Evolutionary conservation across 2,329 filamentous ascomycete genomes (phyloP), one percentile per base, ranked within the genome.

Genomic region (Cladobotryum mycophilum): DNA sequence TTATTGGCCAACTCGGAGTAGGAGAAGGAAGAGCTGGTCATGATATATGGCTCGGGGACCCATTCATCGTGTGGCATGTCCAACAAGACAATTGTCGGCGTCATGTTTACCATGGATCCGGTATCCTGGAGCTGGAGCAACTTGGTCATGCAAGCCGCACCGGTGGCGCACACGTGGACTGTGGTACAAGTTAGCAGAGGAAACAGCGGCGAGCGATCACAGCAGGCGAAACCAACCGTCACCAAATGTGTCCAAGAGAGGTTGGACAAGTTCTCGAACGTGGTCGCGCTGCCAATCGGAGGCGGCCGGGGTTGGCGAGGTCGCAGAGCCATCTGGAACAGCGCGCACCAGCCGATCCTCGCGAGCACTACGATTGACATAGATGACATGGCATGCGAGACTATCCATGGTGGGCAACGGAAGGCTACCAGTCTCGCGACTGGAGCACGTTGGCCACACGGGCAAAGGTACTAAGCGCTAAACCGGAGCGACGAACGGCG

Each of bases 381-480:
- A 83, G 55, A 83, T 77, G 57, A 82, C 73, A 64, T 81, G 77
- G 64, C 78, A 81, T 53, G 70, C 69, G 61, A 75, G 72, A 63
- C 71, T 72, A 65, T 82, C 79, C 79, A 82, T 82, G 64, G 67
- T 74, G 70, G 52, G 70, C 68, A 70, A 71, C 67, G 64, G 70
- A 67, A 70, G 74, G 76, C 76, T 76, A 74, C 78, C 76, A 80
- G 78, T 78, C 79, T 75, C 68, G 65, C 72, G 78, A 80, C 78
- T 72, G 78, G 76, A 76, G 72, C 76, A 73, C 76, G 75, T 75
- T 71, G 70, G 69, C 75, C 76, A 70, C 72, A 61, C 60, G 56
- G 62, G 61, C 64, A 61, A 46, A 55, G 50, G 35, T 48, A 33
- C 41, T 46, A 46, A 41, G 44, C 52, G 51, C 50, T 50, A 51